These are phyloP conservation scores for Termitomyces eurrhizus DNA, from an alignment of 768 basidiomycete species.

Conservation along the genomic window DNA sequence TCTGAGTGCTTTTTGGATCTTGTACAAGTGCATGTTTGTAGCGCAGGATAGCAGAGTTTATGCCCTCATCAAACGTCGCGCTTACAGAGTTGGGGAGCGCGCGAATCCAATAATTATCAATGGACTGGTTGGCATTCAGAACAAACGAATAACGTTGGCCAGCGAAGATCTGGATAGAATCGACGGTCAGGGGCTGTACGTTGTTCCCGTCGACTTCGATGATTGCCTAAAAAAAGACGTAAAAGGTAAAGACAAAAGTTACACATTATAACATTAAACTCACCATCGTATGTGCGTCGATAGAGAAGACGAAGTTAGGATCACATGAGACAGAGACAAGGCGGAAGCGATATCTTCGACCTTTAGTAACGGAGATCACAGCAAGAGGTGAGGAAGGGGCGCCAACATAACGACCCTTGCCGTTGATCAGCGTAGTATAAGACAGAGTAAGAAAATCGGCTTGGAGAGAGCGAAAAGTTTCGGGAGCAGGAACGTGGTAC, in stretches of 20 bases:
- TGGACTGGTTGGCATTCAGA: constrained; percentile 33
- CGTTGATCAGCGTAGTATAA: constrained; percentile 43
- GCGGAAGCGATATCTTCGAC: constrained; percentile 51
- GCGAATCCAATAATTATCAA: constrained; percentile 40
- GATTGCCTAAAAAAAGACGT: constrained; percentile 20
- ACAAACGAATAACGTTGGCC: constrained; percentile 33
- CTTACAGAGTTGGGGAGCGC: not conserved
- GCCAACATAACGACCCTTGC: constrained; percentile 41
- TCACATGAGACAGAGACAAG: constrained; percentile 49
- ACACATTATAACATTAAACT: not conserved
- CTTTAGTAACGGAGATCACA: constrained; percentile 37
- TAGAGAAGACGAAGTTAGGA: constrained; percentile 39
- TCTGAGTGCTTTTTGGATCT: constrained; percentile 27
- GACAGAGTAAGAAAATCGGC: no score
- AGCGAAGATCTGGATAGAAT: constrained; percentile 37
- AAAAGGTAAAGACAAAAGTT: not conserved
- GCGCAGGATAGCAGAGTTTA: constrained; percentile 53
- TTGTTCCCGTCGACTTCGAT: constrained; percentile 39
- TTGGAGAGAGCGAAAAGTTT: constrained; percentile 25
- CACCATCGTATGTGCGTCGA: constrained; percentile 31
- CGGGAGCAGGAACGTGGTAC: constrained; percentile 31
- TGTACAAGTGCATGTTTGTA: constrained; percentile 23
- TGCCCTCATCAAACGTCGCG: constrained; percentile 27
- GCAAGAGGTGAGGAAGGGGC: constrained; percentile 38
- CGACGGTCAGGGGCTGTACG: constrained; percentile 29